These are phyloP conservation scores for Fraxinus velutina DNA, from an alignment of 305 asterid genomes.

Conservation along the genomic window DNA sequence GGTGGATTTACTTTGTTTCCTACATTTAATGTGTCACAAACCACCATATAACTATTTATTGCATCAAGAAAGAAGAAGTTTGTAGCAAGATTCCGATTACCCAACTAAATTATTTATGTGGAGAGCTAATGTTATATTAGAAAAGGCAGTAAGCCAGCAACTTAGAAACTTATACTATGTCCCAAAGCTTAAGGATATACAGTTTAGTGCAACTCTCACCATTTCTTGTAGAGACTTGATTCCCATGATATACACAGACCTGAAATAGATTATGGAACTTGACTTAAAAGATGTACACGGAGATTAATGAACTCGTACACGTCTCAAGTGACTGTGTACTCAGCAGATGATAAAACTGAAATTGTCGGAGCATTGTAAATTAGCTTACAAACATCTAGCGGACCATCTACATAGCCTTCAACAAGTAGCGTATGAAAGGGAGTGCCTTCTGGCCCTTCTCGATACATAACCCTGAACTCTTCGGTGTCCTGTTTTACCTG, in stretches of 20 bases:
- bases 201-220: constrained; percentile 41
- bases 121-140: background rate
- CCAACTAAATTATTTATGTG: background rate
- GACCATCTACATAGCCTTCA: constrained; percentile 92
- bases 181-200: background rate
- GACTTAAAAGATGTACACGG: constrained; percentile 8
- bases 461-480: constrained; percentile 82
- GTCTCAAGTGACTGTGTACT: background rate
- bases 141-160: background rate
- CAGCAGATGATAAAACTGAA: background rate
- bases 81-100: background rate
- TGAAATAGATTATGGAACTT: constrained; percentile 25
- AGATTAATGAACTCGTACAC: background rate
- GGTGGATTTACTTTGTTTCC: background rate
- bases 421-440: constrained; percentile 73
- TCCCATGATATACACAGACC: constrained; percentile 84
- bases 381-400: constrained; percentile 83
- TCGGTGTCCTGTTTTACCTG: constrained; percentile 83
- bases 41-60: background rate
- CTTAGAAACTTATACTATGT: background rate
- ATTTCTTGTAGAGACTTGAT: constrained; percentile 58
- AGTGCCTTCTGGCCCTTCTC: constrained; percentile 85
- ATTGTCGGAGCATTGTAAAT: constrained; percentile 1
- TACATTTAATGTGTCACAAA: background rate
- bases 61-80: background rate